phyloP scores from a whole-genome alignment of 106 monocot species.

The Dendrobium huoshanense region DNA sequence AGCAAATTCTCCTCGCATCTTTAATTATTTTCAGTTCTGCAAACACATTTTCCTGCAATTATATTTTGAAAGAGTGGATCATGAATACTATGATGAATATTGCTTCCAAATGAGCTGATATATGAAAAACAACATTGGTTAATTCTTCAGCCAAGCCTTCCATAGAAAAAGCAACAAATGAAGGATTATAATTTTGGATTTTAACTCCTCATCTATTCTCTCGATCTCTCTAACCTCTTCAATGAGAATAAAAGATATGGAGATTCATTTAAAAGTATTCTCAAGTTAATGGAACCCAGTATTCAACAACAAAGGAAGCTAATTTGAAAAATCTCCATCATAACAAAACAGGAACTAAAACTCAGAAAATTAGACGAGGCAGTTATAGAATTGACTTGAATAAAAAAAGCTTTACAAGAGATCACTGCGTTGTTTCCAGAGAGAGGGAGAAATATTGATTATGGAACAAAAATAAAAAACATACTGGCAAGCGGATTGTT shows the following conservation, averaged over 20 bases:
- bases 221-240: too few species aligned
- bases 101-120: neutral
- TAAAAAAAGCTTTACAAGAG: neutral
- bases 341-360: neutral
- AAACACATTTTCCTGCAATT: conserved; percentile 64
- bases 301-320: neutral
- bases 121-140: neutral
- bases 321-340: neutral
- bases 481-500: conserved; percentile 79
- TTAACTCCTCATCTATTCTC: neutral
- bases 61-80: neutral
- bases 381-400: neutral
- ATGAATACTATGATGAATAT: neutral
- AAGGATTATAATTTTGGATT: neutral
- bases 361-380: neutral
- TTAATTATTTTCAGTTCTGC: conserved; percentile 63
- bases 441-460: too few species aligned
- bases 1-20: conserved; percentile 35
- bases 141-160: neutral
- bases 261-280: too few species aligned
- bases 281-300: neutral
- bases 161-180: neutral
- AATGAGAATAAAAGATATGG: too few species aligned
- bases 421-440: too few species aligned
- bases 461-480: neutral